Conservation (phyloP, 495 filamentous ascomycete genomes). For the Podospora anserina region DNA sequence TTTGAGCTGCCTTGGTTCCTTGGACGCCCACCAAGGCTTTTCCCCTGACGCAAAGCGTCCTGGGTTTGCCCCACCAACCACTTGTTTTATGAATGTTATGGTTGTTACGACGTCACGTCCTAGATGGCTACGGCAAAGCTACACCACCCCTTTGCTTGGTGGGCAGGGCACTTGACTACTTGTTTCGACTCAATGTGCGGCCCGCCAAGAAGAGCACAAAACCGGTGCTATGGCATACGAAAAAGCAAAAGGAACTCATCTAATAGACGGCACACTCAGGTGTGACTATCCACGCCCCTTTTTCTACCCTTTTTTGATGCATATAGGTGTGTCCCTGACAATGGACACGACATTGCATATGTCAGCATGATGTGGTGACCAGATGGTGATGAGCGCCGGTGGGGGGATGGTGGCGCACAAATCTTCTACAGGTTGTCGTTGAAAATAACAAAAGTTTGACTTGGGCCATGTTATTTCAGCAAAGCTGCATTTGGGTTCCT, state of each 20-base stretch:
- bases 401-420: neutral
- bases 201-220: slow-evolving; percentile 13
- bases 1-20: neutral
- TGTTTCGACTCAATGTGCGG: slow-evolving; percentile 1
- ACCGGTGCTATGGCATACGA: slow-evolving; percentile 15
- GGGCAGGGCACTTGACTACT: slow-evolving; percentile 14
- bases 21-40: slow-evolving; percentile 7
- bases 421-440: neutral
- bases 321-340: neutral
- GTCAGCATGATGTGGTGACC: neutral
- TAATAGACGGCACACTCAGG: slow-evolving; percentile 13
- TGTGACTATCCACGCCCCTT: slow-evolving; percentile 1
- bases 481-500: neutral
- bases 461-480: neutral
- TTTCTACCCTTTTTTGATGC: neutral
- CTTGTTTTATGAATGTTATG: slow-evolving; percentile 37
- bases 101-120: slow-evolving; percentile 41
- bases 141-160: slow-evolving; percentile 20
- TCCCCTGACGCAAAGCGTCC: neutral
- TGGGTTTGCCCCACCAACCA: neutral
- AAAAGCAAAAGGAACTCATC: slow-evolving; percentile 12
- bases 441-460: slow-evolving; percentile 6
- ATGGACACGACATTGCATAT: neutral
- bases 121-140: slow-evolving; percentile 35
- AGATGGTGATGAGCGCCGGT: neutral